These are phyloP conservation scores for Coemansia sp. DNA, from an alignment of 192 early-diverging fungal genomes.

Conservation along the genomic window DNA sequence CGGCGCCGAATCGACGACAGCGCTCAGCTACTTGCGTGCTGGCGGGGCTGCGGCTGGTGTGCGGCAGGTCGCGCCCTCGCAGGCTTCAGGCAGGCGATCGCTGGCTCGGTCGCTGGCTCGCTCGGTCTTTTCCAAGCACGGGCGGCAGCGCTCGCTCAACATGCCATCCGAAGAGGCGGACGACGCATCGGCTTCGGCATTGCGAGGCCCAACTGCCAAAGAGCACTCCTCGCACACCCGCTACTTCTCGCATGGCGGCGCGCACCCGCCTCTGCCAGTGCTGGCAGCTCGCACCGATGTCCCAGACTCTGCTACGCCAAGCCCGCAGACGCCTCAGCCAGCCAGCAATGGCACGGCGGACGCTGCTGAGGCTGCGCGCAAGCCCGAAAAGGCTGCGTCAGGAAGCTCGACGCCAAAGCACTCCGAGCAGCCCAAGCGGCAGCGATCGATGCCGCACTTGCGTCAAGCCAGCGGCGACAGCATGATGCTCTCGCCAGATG, in stretches of 20 bases:
- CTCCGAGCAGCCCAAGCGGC: conserved; percentile 28
- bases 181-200: neutral
- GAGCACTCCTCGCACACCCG: conserved; percentile 14
- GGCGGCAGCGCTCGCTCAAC: conserved; percentile 10
- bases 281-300: conserved; percentile 1
- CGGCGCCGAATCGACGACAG: conserved; percentile 7
- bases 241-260: conserved; percentile 24
- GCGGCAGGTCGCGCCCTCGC: conserved; percentile 26
- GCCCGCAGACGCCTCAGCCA: neutral
- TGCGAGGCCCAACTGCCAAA: neutral
- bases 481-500: conserved; percentile 18
- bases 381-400: neutral
- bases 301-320: neutral
- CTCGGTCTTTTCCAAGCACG: conserved; percentile 35
- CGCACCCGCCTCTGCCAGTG: conserved; percentile 21
- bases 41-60: neutral
- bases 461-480: conserved; percentile 23
- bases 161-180: conserved; percentile 1
- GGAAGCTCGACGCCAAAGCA: neutral
- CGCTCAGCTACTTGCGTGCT: conserved; percentile 3
- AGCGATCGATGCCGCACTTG: conserved; percentile 55
- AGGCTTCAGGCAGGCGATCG: conserved; percentile 41
- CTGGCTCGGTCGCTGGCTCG: conserved; percentile 48
- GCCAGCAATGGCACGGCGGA: neutral
- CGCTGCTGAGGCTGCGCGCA: neutral